Evolutionary conservation across 768 basidiomycete genomes (phyloP), one percentile per base, ranked within the genome.

Genomic region (Naganishia antarctica): DNA sequence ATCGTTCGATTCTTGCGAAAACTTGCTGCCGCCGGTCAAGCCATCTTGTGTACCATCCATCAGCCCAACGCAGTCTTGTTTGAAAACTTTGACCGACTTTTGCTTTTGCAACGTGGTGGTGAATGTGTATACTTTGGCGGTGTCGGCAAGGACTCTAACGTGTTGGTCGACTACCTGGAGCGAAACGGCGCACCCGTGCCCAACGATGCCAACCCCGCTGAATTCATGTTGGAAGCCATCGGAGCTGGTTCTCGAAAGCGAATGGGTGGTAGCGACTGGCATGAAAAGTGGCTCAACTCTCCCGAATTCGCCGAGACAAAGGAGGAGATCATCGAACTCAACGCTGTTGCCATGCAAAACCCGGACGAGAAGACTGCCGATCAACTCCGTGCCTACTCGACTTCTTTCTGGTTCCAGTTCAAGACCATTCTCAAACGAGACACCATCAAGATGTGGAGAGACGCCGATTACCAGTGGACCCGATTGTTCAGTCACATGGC

Each of bases 11-110:
- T 69, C 68, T 61, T 69, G 46, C 45, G 34, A 45, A 70, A 67
- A 60, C 67, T 68, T 26, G 61, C 65, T 26, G 66, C 61, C 43
- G 66, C 66, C 47, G 68, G 68, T 44, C 69, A 66, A 45, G 51
- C 66, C 41, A 91, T 93, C 69, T 80, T 93, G n/a, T 92, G 90
- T 85, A 93, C 89, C 25, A 79, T 92, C 69, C 90, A 91, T 67
- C 90, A 88, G 80, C 90, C 90, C 3, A 90, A 89, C 26, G 88
- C 88, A 1, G 85, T 91, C 71, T 79, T 91, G 28, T 93, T 91
- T 80, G 84, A 88, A 70, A 83, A 83, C 41, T 92, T 92, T 68
- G 91, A 93, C 70, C 79, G 86, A 31, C 79, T 94, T 0, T 79
- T 93, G 8, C 81, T 94, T 0, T 81, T 94, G 3, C 82, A 84